A percentile compares a stretch with the other conserved stretches of the same genome.
Evolutionary conservation across 169 alveolate species (phyloP).

Genomic region (Eimeria sp.): DNA sequence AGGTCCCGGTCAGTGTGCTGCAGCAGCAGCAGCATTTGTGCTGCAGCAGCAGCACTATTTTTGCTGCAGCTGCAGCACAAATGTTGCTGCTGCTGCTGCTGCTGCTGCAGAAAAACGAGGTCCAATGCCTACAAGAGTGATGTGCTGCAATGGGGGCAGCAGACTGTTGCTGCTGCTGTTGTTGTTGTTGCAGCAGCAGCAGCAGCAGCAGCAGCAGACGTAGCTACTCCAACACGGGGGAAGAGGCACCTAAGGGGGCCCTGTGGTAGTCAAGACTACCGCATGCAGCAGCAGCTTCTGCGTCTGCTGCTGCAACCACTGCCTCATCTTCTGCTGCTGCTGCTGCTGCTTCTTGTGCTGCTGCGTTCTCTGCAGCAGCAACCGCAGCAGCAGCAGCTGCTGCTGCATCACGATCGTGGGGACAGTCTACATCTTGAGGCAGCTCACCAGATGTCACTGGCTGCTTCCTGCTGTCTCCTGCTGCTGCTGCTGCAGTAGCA

Average conservation of each 20-base stretch:
- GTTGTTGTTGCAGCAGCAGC: neutral
- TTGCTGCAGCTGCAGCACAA: neutral
- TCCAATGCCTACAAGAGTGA: neutral
- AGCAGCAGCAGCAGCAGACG: neutral
- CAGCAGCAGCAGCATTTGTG: no score
- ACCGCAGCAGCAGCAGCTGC: constrained; percentile 43
- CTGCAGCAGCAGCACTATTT: neutral
- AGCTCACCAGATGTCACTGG: neutral
- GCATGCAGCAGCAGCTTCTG: constrained; percentile 63
- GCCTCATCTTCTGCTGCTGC: constrained; percentile 55
- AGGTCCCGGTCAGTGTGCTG: no score
- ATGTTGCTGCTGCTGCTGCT: neutral
- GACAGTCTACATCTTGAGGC: neutral
- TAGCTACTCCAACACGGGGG: neutral
- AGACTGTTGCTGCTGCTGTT: no score
- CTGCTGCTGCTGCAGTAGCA: neutral
- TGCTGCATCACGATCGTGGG: neutral
- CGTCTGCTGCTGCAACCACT: constrained; percentile 61
- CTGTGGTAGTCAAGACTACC: neutral
- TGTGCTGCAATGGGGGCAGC: neutral
- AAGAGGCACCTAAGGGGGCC: neutral
- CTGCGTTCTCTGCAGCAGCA: constrained; percentile 36
- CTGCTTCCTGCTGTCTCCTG: neutral
- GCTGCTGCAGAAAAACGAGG: no score
- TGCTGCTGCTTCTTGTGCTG: constrained; percentile 45